A percentile compares a stretch with the other conserved stretches of the same genome.
Conservation (phyloP, 2,329 filamentous ascomycete species). For the Phaeosphaeriaceae sp. region DNA sequence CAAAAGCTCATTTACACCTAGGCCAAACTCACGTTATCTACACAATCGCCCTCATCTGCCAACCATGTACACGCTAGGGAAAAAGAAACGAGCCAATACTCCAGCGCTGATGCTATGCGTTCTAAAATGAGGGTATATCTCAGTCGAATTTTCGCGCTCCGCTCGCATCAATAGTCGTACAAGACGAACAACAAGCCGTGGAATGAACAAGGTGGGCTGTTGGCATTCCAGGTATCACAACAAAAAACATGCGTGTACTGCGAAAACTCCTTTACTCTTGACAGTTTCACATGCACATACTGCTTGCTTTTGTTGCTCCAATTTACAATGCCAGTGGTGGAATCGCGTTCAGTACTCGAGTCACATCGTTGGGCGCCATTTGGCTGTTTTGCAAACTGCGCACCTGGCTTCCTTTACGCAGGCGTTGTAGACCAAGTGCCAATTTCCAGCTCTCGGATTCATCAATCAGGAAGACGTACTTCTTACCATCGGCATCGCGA, state of each 20-base stretch:
- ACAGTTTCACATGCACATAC: neutral
- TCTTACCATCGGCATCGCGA: constrained; percentile 65
- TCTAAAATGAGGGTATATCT: constrained; percentile 17
- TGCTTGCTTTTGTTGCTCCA: neutral
- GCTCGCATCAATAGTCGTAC: neutral
- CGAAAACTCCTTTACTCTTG: neutral
- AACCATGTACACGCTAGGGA: neutral
- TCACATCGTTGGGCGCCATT: constrained; percentile 56
- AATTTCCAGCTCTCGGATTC: constrained; percentile 69
- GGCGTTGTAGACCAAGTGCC: constrained; percentile 61
- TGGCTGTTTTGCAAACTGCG: constrained; percentile 60
- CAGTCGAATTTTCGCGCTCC: neutral
- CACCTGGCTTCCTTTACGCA: constrained; percentile 63
- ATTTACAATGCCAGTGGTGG: constrained; percentile 26
- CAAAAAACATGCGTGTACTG: neutral
- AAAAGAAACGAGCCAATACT: constrained; percentile 15
- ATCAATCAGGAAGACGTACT: constrained; percentile 66
- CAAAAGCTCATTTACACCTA: too few species aligned
- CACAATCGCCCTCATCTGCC: neutral
- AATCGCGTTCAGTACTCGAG: constrained; percentile 44
- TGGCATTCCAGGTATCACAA: neutral
- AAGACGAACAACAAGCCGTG: neutral
- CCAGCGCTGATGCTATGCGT: constrained; percentile 32
- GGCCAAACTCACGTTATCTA: too few species aligned
- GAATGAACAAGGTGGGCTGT: neutral